These are phyloP conservation scores for Lanzia echinophila DNA, from an alignment of 2,329 filamentous ascomycete genomes.

Conservation along the genomic window DNA sequence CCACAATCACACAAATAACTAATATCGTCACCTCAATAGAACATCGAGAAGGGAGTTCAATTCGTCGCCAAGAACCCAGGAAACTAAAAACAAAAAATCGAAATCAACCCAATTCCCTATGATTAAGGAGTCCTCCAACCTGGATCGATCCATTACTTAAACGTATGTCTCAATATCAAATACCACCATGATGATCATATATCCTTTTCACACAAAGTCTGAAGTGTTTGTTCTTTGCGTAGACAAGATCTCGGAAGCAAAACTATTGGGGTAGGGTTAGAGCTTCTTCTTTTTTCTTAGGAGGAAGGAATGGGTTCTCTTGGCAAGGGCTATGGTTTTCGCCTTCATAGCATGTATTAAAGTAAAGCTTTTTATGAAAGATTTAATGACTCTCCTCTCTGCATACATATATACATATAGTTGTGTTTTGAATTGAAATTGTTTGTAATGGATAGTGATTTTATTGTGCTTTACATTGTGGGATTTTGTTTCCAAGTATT, in stretches of 20 bases:
- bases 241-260: not conserved
- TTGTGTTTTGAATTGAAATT: not conserved
- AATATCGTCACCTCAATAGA: constrained; percentile 87
- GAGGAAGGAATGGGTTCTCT: not conserved
- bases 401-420: too few relatives aligned
- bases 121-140: not conserved
- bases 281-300: not conserved
- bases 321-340: not conserved
- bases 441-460: too few relatives aligned
- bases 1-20: constrained; percentile 77
- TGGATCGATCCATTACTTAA: not conserved
- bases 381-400: constrained; percentile 7
- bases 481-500: too few relatives aligned
- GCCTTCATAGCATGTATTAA: not conserved
- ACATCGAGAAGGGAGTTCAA: constrained; percentile 88
- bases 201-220: not conserved
- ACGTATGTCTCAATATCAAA: not conserved
- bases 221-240: not conserved
- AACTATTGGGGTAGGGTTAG: not conserved
- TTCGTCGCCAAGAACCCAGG: constrained; percentile 46
- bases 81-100: constrained; percentile 9
- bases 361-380: constrained; percentile 1
- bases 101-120: not conserved
- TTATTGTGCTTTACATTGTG: too few relatives aligned
- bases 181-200: not conserved